Evolutionary conservation across 1,284 basidiomycete species (phyloP).

Genomic region (Chondrostereum purpureum): DNA sequence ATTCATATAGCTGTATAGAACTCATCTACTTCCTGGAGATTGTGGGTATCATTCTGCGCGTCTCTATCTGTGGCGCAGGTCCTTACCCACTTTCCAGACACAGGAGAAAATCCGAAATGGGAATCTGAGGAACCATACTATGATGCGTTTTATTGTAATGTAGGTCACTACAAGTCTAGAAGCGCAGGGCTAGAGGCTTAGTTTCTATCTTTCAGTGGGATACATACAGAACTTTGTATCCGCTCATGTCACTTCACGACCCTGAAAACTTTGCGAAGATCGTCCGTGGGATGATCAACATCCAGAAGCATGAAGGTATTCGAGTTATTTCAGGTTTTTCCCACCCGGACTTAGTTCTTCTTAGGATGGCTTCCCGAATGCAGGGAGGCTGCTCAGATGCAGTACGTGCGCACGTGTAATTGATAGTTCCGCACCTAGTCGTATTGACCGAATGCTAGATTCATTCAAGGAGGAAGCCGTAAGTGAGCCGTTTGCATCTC

Average conservation of each 20-base stretch:
- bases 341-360: too few species aligned
- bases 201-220: conserved; percentile 62
- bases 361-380: conserved; percentile 62
- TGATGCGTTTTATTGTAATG: conserved; percentile 64
- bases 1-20: conserved; percentile 45
- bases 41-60: conserved; percentile 28
- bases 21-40: conserved; percentile 63
- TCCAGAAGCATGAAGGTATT: conserved; percentile 63
- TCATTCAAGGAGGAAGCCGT: conserved; percentile 62
- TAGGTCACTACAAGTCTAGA: conserved; percentile 20
- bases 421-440: neutral
- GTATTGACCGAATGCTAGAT: conserved; percentile 16
- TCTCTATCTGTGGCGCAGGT: neutral
- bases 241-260: conserved; percentile 56
- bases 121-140: conserved; percentile 44
- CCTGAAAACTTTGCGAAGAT: conserved; percentile 49
- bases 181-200: neutral
- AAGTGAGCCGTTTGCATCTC: conserved; percentile 17
- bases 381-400: conserved; percentile 40
- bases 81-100: conserved; percentile 47
- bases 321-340: too few species aligned
- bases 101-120: conserved; percentile 50
- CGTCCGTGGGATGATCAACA: conserved; percentile 58
- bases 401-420: conserved; percentile 9
- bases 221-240: conserved; percentile 54